phyloP scores from a whole-genome alignment of 345 rosid species.

The Populus pruinosa region DNA sequence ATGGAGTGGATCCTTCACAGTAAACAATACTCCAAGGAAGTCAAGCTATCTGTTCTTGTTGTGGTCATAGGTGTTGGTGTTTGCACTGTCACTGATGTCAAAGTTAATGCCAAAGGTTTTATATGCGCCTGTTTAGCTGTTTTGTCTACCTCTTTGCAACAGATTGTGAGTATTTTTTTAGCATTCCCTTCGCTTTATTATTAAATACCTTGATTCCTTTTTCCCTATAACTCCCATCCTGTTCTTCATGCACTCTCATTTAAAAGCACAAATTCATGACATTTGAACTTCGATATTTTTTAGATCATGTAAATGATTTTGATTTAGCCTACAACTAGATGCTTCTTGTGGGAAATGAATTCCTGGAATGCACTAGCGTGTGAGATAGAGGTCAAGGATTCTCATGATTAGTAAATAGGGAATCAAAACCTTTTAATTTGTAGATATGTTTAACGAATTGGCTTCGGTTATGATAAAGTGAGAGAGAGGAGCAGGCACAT shows the following conservation, averaged over 20 bases:
- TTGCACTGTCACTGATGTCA: slow-evolving; percentile 93
- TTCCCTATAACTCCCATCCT: too few relatives aligned
- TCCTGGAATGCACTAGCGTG: neutral
- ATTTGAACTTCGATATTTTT: neutral
- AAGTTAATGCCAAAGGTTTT: slow-evolving; percentile 89
- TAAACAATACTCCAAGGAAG: slow-evolving; percentile 73
- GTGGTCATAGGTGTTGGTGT: slow-evolving; percentile 91
- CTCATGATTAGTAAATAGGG: neutral
- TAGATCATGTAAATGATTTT: neutral
- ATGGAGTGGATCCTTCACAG: slow-evolving; percentile 92
- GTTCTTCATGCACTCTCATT: too few relatives aligned
- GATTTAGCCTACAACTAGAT: neutral
- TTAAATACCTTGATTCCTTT: neutral
- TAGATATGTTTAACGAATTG: neutral
- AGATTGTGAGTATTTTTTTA: slow-evolving; percentile 62
- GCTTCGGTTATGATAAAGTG: neutral
- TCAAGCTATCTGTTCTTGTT: slow-evolving; percentile 70
- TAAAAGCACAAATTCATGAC: neutral
- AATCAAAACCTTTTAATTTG: neutral
- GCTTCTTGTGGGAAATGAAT: neutral
- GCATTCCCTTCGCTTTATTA: neutral
- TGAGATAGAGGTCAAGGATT: neutral
- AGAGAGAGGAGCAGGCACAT: neutral
- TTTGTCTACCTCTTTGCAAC: slow-evolving; percentile 82
- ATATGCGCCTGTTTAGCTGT: slow-evolving; percentile 84